Evolutionary conservation across 129 eudicot species (phyloP).

Genomic region (Flaveria trinervia): DNA sequence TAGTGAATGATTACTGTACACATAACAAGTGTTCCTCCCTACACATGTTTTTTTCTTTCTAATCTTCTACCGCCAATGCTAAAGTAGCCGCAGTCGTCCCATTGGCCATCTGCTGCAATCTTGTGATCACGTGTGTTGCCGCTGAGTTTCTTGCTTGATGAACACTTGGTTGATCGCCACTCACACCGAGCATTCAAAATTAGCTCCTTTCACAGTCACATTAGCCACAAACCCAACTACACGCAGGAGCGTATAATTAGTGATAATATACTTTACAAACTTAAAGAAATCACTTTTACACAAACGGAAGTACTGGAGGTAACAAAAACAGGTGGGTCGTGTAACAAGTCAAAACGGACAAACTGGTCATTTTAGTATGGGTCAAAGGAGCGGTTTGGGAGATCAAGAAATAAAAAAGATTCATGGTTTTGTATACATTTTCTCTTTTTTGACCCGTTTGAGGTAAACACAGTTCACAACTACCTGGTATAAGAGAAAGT

Average conservation of each 20-base stretch:
- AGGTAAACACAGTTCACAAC: neutral
- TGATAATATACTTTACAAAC: neutral
- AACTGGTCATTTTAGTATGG: neutral
- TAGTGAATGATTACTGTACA: neutral
- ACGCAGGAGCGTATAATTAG: neutral
- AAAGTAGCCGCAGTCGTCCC: conserved; percentile 20
- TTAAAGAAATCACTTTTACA: no score
- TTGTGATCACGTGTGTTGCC: conserved; percentile 41
- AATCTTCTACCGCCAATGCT: neutral
- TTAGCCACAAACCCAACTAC: conserved; percentile 51
- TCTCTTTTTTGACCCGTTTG: neutral
- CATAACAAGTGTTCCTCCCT: conserved; percentile 10
- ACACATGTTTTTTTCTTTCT: neutral
- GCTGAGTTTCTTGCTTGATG: conserved; percentile 56
- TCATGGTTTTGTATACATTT: neutral
- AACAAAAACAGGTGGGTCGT: neutral
- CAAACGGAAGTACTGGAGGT: neutral
- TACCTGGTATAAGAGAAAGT: neutral
- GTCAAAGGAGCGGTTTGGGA: neutral
- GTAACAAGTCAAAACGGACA: neutral
- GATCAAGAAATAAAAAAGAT: neutral
- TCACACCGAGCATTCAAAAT: conserved; percentile 49
- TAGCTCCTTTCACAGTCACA: conserved; percentile 50
- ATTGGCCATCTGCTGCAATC: conserved; percentile 39
- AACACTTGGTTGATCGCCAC: conserved; percentile 33